A percentile compares a stretch with the other conserved stretches of the same genome.
Conservation (phyloP, 164 flowering plant species). For the Nelumbo lutea region DNA sequence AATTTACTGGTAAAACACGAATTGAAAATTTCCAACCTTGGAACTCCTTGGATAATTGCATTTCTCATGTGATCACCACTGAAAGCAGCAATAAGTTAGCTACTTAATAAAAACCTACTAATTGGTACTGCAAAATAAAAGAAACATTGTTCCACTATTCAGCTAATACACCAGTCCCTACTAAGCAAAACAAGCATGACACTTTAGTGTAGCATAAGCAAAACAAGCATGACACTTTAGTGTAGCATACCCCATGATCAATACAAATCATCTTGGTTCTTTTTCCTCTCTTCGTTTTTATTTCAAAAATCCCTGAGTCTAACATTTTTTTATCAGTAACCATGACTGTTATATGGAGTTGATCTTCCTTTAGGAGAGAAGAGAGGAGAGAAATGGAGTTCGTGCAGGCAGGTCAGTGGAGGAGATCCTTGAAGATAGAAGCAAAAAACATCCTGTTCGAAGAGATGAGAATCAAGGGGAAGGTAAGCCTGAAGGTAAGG, state of each 20-base stretch:
- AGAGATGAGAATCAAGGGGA: too few relatives aligned
- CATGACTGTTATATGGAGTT: too few relatives aligned
- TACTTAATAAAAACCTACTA: neutral
- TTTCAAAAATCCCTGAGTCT: too few relatives aligned
- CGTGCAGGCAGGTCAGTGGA: too few relatives aligned
- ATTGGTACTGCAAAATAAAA: neutral
- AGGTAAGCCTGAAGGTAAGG: too few relatives aligned
- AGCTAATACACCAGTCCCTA: neutral
- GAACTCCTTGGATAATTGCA: constrained; percentile 47
- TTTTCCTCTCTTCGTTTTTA: neutral
- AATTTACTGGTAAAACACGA: constrained; percentile 63
- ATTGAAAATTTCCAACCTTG: constrained; percentile 71
- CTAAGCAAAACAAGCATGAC: neutral
- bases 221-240: neutral
- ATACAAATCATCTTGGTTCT: neutral
- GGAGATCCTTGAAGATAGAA: too few relatives aligned
- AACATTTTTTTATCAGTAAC: too few relatives aligned
- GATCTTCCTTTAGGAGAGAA: too few relatives aligned
- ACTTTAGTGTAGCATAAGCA: neutral
- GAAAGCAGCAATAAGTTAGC: constrained; percentile 21
- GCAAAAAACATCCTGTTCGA: too few relatives aligned
- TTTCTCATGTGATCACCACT: constrained; percentile 44
- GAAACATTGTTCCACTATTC: neutral
- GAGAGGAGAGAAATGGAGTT: too few relatives aligned
- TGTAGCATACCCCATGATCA: neutral